Base-by-base conservation (phyloP, 2,329 filamentous ascomycete species). In the Cytospora schulzeri region DNA sequence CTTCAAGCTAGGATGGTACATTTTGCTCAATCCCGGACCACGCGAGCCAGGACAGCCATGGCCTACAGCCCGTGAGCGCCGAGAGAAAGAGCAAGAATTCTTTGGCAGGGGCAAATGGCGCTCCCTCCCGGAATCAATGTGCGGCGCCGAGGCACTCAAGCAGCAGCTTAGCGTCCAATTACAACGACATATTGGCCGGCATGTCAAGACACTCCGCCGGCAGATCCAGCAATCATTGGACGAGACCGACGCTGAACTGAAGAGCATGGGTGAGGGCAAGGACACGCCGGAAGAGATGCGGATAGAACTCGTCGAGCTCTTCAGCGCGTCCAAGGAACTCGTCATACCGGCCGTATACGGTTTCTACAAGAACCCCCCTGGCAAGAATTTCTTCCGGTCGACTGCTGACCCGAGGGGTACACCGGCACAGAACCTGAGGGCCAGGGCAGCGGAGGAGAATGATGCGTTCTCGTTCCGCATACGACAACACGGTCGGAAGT, bases 311-410 rank as follows among this genome's bases (percentile, higher is more conserved):
- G 81, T 81, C 53, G 81, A 84, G 68, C 76, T 84, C 7, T 84
- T 83, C 66, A 82, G 81, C 0, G 75, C 78, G 0, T 83, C 80
- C 35, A 83, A 82, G 73, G 82, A 83, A 60, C 77, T 84, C n/a
- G 80, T 83, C 45, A 83, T 80, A 1, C 81, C 81, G 3, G 81
- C 82, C 48, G 80, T 83, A 29, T 81, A 83, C 60, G 82, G 81
- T 57, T 83, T 82, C 73, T 84, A 84, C 77, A 84, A 84, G 75
- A 83, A 83, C 65, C 81, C 81, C 0, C 80, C 82, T 19, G 79
- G 80, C 63, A 81, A 82, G 69, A 77, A 75, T 60, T 84, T 84
- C 74, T 84, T 84, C 70, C 76, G 81, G 8, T 75, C 80, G 11
- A 80, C 81, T 14, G 81, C 80, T 3, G 80, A 77, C 52, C 79